Base-by-base conservation (phyloP, 345 rosid genomes). In the Theobroma cacao region DNA sequence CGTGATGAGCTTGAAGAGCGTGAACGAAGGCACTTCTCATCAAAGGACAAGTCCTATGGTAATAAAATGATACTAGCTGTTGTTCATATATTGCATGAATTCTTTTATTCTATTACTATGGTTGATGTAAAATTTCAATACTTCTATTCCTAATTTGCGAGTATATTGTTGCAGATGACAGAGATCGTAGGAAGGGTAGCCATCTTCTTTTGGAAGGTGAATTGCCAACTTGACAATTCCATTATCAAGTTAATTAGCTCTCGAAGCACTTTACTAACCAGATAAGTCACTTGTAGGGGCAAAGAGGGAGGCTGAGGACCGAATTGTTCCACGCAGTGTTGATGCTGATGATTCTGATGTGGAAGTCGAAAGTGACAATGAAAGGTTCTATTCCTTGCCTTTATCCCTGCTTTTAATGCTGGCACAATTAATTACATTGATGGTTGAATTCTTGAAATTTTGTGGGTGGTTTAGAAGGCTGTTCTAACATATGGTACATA, bases 321-420 rank as follows among this genome's bases (percentile, higher is more conserved):
- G 99, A 58, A 88, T 89, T 67, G 64, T 89, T 65, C 98, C 95
- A 34, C 97, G 94, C 64, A 91, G 86, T 79, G 84, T 89, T 47
- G 98, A 96, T 90, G 99, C 99, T 79, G 98, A 94, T 91, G 98
- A 94, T 84, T 94, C 98, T 84, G 98, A 93, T 83, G 89, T 88
- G 71, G 98, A 94, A 66, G 83, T 80, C 72, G 88, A 88, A 81
- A 89, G 89, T 78, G 92, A 85, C 3, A 87, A 86, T 86, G 97
- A 88, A 14, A 90, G 97, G 97, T 94, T 45, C 10, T 33, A 75
- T 36, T 43, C 75, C 52, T 76, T 75, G 26, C 3, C 74, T 61
- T 17, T 36, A 50, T 31, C 52, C 40, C 22, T 58, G 30, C 73
- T 31, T 65, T 80, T 24, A 53, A 71, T 48, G 48, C 48, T 24